Evolutionary conservation across 176 grass and related monocot genomes (phyloP), one percentile per base, ranked within the genome.

Genomic region (Ananas comosus): DNA sequence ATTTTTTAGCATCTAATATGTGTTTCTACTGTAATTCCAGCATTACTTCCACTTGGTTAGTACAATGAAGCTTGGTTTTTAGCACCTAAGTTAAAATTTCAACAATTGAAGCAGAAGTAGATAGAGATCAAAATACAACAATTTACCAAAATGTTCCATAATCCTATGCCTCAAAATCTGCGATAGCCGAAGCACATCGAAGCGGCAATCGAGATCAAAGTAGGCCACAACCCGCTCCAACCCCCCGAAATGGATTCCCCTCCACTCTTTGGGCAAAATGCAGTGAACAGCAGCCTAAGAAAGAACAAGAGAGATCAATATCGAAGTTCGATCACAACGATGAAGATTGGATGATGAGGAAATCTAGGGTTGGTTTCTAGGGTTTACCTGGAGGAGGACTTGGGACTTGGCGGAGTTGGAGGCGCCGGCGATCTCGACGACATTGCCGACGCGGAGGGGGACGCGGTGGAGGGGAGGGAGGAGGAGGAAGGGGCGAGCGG

Each of bases 321-420:
- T 17, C 6, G 18, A 13, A 11, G 11, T 5, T 14, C 17, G 16
- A 69, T 16, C 33, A 6, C 33, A 12, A 14, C 11, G 14, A 59
- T 10, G 1, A 59, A 53, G 17, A 42, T 42, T 42, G 33, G 33
- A 42, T 42, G 33, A 61, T 19, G 17, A 61, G 17, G 51, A 14
- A 22, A 49, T 10, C 9, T 12, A 24, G 1, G 22, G 3, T 13
- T 13, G 18, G 1, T 11, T 2, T 10, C 24, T 13, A 70, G 50
- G 7, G 9, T 51, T 70, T 88, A 90, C 94, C 89, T 73, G 83
- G 72, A 93, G 79, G 59, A 99, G 84, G 7, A 93, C 69, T 69
- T 93, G 84, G 18, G 94, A 85, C 79, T 99, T 99, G 80, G 86
- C 89, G 12, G 94, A 93, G 74, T 84, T 82, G 10, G 84, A 90